Evolutionary conservation across 164 flowering plant species (phyloP).

Genomic region (Liriodendron chinense): DNA sequence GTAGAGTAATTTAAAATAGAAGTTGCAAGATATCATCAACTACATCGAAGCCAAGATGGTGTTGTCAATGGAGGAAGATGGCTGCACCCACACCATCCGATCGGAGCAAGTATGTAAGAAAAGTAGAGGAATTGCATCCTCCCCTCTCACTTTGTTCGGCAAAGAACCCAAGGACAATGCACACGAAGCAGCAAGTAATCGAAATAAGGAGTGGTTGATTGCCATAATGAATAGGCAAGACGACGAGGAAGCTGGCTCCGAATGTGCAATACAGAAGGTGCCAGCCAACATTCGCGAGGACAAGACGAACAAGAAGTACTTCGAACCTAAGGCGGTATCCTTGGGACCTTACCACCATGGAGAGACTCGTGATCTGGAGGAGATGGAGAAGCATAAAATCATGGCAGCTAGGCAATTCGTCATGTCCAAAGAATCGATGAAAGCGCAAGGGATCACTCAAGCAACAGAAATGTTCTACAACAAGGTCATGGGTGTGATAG

Average conservation of each 20-base stretch:
- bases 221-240: background rate
- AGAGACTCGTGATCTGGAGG: background rate
- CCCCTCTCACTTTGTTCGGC: too few species aligned
- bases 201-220: background rate
- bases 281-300: background rate
- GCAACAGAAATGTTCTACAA: too few species aligned
- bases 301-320: background rate
- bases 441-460: background rate
- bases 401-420: slow-evolving; percentile 10
- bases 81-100: too few species aligned
- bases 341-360: slow-evolving; percentile 21
- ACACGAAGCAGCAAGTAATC: too few species aligned
- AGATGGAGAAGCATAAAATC: slow-evolving; percentile 16
- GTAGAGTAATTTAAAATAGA: too few species aligned
- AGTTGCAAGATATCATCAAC: too few species aligned
- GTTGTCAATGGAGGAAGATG: too few species aligned
- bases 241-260: background rate
- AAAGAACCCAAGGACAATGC: too few species aligned
- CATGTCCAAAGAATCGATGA: background rate
- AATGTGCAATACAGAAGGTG: background rate
- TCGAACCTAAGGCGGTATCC: slow-evolving; percentile 10
- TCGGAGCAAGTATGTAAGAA: too few species aligned
- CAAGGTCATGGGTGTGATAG: background rate
- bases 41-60: too few species aligned
- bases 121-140: too few species aligned